These are phyloP conservation scores for Colletotrichum falcatum DNA, from an alignment of 2,329 filamentous ascomycete species.

Conservation along the genomic window DNA sequence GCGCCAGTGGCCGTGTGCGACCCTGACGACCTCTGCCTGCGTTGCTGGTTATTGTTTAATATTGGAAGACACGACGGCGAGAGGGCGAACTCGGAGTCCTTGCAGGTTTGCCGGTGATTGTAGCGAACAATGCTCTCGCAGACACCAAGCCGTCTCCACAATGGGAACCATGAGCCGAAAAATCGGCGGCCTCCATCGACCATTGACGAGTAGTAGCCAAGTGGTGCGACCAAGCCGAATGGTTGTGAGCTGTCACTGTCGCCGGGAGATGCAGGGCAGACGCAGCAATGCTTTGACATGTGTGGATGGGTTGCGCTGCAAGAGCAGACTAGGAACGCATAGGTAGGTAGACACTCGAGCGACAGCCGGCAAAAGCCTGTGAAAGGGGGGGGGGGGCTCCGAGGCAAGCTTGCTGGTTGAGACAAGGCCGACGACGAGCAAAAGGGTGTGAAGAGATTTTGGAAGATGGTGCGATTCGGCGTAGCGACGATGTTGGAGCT, in stretches of 20 bases:
- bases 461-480: conserved; percentile 10
- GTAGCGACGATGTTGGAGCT: conserved; percentile 17
- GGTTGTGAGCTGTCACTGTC: conserved; percentile 11
- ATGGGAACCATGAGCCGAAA: conserved; percentile 1
- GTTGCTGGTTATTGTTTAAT: not conserved
- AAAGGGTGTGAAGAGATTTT: conserved; percentile 28
- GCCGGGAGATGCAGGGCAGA: conserved; percentile 20
- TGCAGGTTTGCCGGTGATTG: conserved; percentile 23
- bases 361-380: conserved; percentile 16
- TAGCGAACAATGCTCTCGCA: conserved; percentile 12
- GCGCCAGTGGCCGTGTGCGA: conserved; percentile 27
- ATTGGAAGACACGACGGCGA: conserved; percentile 20
- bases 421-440: conserved; percentile 23
- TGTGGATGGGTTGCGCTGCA: conserved; percentile 1
- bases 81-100: conserved; percentile 37
- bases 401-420: conserved; percentile 23
- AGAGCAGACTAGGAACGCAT: not conserved
- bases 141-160: conserved; percentile 23
- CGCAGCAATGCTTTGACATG: not conserved
- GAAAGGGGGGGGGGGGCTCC: conserved; percentile 3
- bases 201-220: conserved; percentile 11
- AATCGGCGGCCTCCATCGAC: conserved; percentile 33
- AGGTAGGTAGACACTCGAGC: conserved; percentile 3
- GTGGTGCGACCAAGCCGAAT: conserved; percentile 24
- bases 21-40: conserved; percentile 23